Evolutionary conservation across 768 basidiomycete genomes (phyloP), one percentile per base, ranked within the genome.

Genomic region (Termitomyces sp.): DNA sequence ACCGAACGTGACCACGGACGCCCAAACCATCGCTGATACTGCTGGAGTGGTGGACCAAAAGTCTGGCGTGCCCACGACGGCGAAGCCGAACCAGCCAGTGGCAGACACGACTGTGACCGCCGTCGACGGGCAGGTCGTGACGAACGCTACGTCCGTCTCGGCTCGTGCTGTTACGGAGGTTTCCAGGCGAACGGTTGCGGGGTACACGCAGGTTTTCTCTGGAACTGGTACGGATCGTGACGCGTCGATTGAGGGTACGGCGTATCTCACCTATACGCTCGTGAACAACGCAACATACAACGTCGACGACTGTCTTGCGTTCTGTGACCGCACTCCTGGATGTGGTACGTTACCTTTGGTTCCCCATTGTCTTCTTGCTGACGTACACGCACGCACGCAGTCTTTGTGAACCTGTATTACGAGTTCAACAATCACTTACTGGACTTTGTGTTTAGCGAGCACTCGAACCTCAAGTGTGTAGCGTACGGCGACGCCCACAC

Each of bases 341-440:
- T 81, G 79, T 64, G 77, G 79, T 79, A 63, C 39, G 74, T 69
- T 43, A 15, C n/a, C 23, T 18, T 20, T 13, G 32, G n/a, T n/a
- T 25, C 38, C 16, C 2, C 12, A 20, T 25, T 51, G 18, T 32
- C 27, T 39, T 25, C 52, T 50, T 20, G 23, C n/a, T 27, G n/a
- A 35, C 56, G 25, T n/a, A 18, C n/a, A 43, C 52, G 44, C 40
- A 50, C 29, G 33, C 9, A 41, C 33, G 7, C 42, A 81, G 79
- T 77, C 5, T 79, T 79, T 55, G 78, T 69, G 12, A 81, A 81
- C 58, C 52, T 81, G 22, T 81, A 71, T 53, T 79, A 81, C 64
- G 77, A 81, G 56, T 72, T 63, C 65, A 79, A 78, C 62, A 79
- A 79, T 56, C 54, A 63, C 7, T 67, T 72, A 7, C 66, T 76